Percentiles rank a stretch among this genome's conserved stretches.
Conservation (phyloP, 768 basidiomycete species). For the Mycena albidolilacea region DNA sequence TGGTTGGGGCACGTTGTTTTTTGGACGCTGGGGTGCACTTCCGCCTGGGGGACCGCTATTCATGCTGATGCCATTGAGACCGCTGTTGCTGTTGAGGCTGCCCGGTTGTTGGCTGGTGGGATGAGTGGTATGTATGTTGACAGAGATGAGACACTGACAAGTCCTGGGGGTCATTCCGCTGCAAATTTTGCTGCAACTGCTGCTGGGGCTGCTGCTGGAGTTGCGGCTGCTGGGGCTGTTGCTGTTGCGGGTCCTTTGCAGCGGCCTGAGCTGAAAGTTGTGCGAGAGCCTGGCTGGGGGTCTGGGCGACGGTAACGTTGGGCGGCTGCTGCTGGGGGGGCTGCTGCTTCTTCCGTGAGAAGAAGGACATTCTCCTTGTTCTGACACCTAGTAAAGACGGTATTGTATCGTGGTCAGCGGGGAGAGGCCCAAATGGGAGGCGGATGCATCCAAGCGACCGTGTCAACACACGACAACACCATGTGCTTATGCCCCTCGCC, state of each 20-base stretch:
- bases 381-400: conserved; percentile 75
- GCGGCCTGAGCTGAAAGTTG: conserved; percentile 60
- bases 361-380: conserved; percentile 92
- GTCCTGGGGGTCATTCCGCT: conserved; percentile 38
- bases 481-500: conserved; percentile 60
- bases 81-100: conserved; percentile 42
- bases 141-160: conserved; percentile 42
- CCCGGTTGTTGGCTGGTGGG: conserved; percentile 42
- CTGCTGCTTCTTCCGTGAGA: conserved; percentile 88
- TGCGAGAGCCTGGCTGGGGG: conserved; percentile 78
- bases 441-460: conserved; percentile 12
- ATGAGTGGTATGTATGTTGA: conserved; percentile 15
- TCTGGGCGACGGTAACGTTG: conserved; percentile 71
- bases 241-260: conserved; percentile 44
- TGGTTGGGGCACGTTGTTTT: conserved; percentile 23
- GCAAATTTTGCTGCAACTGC: conserved; percentile 43
- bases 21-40: conserved; percentile 29
- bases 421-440: conserved; percentile 9
- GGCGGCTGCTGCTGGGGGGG: conserved; percentile 61
- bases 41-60: conserved; percentile 11
- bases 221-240: conserved; percentile 41
- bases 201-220: conserved; percentile 42
- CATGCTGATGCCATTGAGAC: conserved; percentile 35
- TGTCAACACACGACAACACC: neutral
- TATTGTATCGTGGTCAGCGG: conserved; percentile 58